Conservation (phyloP, 768 basidiomycete genomes). For the Leccinum boreale region DNA sequence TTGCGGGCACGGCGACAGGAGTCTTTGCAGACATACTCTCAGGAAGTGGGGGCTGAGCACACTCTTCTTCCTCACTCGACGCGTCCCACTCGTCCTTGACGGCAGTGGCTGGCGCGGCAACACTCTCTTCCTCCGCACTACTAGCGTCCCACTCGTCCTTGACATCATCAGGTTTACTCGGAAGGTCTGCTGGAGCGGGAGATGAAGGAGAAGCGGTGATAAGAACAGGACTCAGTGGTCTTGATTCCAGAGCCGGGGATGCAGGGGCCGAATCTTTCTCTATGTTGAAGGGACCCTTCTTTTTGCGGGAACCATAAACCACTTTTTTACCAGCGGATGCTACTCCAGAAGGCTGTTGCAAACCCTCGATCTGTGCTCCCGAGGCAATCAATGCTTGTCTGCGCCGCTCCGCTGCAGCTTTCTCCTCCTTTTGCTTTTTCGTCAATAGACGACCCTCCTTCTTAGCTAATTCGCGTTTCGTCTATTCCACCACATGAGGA, state of each 20-base stretch:
- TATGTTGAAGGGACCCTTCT: conserved; percentile 55
- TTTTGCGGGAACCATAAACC: conserved; percentile 81
- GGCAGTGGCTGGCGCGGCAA: conserved; percentile 29
- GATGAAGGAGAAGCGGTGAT: conserved; percentile 22
- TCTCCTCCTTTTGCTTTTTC: conserved; percentile 97
- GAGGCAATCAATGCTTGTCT: conserved; percentile 87
- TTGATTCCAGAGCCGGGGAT: conserved; percentile 53
- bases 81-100: conserved; percentile 70
- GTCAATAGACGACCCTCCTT: conserved; percentile 93
- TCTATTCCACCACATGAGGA: conserved; percentile 42
- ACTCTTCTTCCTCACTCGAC: conserved; percentile 53
- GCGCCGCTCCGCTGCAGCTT: conserved; percentile 84
- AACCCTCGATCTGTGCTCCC: conserved; percentile 86
- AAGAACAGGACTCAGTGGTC: conserved; percentile 42
- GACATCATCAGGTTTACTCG: conserved; percentile 27
- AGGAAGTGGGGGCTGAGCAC: conserved; percentile 14
- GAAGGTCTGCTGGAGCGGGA: conserved; percentile 29
- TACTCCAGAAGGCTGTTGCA: conserved; percentile 56
- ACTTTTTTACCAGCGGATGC: conserved; percentile 60
- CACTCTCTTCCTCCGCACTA: conserved; percentile 39
- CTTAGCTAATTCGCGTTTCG: conserved; percentile 84
- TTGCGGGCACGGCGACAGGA: neutral
- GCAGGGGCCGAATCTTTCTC: conserved; percentile 34
- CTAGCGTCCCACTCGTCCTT: conserved; percentile 56
- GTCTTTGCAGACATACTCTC: conserved; percentile 15